Evolutionary conservation across 2,329 filamentous ascomycete species (phyloP), one percentile per base, ranked within the genome.

Genomic region (Aaosphaeria pasadenensis): DNA sequence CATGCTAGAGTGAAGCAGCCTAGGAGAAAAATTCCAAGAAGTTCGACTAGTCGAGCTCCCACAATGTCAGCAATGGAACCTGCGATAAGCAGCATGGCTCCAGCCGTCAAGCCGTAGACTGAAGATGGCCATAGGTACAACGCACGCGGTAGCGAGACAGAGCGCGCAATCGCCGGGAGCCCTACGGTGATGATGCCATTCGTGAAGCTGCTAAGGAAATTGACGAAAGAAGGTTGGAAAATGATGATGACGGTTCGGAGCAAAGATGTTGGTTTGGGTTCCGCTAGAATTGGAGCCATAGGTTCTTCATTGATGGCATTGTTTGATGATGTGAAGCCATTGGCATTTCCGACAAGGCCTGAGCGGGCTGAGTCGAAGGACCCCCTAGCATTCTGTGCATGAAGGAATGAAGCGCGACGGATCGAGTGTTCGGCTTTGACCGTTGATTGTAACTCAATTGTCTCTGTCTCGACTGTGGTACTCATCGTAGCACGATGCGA

Each of bases 21-120:
- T n/a, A 74, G 39, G 7, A 77, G 56, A 5, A 75, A 36, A 58
- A 74, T 39, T 1, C 75, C 78, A 0, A 69, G 47, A 1, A 79
- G 60, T 40, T 78, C 73, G 32, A 78, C 69, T 35, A 65, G 46
- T 43, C 73, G 61, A 39, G 70, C 70, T 1, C 79, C 79, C 1
- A 80, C 64, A 0, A 78, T 71, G 55, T 82, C 79, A 1, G 77
- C 74, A 6, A 81, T 63, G 6, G 78, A 73, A 3, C 78, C 78
- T 4, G 71, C 72, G 1, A 81, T 63, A 1, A 81, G 66, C 0
- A 81, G 71, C 5, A 71, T 71, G n/a, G 74, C 75, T 11, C 75
- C 77, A 33, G 71, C 71, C 1, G 75, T 76, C 5, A 81, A 54
- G 3, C 59, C 56, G 24, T 63, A 69, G 31, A 70, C 61, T 1